Percentiles rank a stretch among this genome's conserved stretches.
These are phyloP conservation scores for Spirogloea muscicola DNA, from an alignment of 139 green algal genomes.

Conservation along the genomic window DNA sequence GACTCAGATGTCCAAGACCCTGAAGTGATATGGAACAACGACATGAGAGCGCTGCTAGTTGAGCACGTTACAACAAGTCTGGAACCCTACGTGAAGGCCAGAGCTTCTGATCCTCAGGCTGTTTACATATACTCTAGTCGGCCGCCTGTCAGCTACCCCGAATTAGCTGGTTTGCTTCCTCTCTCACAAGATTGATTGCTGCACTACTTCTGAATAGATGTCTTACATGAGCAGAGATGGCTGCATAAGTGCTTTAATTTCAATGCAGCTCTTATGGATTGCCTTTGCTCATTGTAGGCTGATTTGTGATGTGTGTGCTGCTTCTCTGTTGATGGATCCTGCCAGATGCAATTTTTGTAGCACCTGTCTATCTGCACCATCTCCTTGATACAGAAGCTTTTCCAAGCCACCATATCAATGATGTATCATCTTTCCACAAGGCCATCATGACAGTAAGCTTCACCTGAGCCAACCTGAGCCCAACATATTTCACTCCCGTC, in stretches of 20 bases:
- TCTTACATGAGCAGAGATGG: too few species aligned
- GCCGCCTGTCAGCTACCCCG: conserved; percentile 9
- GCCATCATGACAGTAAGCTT: too few species aligned
- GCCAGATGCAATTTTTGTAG: conserved; percentile 31
- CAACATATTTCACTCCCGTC: too few species aligned
- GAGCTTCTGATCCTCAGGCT: conserved; percentile 5
- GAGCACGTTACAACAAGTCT: conserved; percentile 3
- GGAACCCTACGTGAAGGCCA: conserved; percentile 8
- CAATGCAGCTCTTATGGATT: too few species aligned
- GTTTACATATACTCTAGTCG: conserved; percentile 8
- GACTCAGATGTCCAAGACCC: background rate
- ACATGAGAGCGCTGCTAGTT: conserved; percentile 22
- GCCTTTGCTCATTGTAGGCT: too few species aligned
- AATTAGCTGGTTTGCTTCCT: conserved; percentile 30
- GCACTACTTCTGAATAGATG: too few species aligned
- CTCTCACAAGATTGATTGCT: too few species aligned
- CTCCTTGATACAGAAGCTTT: conserved; percentile 15
- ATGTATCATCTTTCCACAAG: conserved; percentile 22
- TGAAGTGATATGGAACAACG: conserved; percentile 32
- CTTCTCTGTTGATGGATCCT: background rate
- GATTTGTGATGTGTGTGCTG: background rate
- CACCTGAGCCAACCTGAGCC: too few species aligned
- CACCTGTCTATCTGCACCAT: conserved; percentile 34
- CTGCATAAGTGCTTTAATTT: too few species aligned
- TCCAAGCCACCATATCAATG: conserved; percentile 12